Evolutionary conservation across 352 stramenopile species (phyloP).

Genomic region (Globisporangium yorkense): DNA sequence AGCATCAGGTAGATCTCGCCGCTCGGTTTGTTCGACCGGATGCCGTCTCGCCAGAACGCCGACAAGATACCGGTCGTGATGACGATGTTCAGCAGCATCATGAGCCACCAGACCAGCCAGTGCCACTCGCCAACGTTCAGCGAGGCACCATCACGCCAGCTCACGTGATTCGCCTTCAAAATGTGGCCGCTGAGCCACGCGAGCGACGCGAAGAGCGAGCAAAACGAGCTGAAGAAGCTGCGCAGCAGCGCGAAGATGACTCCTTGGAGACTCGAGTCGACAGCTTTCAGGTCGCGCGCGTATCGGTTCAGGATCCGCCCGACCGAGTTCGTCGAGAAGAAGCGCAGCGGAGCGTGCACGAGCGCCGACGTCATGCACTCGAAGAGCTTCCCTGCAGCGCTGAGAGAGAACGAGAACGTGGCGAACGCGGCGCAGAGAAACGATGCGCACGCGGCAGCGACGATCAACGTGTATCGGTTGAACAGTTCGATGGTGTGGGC

Average conservation of each 20-base stretch:
- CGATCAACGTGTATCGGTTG: slow-evolving; percentile 23
- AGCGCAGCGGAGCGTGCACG: slow-evolving; percentile 32
- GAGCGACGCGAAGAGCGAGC: slow-evolving; percentile 27
- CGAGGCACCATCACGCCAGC: background rate
- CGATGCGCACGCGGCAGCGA: slow-evolving; percentile 27
- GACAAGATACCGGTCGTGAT: slow-evolving; percentile 19
- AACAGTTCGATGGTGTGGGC: slow-evolving; percentile 10
- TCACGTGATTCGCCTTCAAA: slow-evolving; percentile 15
- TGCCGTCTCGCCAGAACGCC: slow-evolving; percentile 21
- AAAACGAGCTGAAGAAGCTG: slow-evolving; percentile 30
- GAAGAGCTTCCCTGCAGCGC: slow-evolving; percentile 28
- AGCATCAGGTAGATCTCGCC: slow-evolving; percentile 31
- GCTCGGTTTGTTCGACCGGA: slow-evolving; percentile 23
- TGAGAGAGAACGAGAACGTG: slow-evolving; percentile 29
- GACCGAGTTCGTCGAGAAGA: slow-evolving; percentile 42
- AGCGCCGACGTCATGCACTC: slow-evolving; percentile 37
- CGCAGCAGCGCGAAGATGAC: slow-evolving; percentile 34
- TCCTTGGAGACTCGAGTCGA: slow-evolving; percentile 37
- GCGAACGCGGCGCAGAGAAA: slow-evolving; percentile 20
- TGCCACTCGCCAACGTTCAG: background rate
- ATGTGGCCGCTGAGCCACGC: slow-evolving; percentile 32
- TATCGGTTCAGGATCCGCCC: slow-evolving; percentile 42
- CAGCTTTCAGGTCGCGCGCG: slow-evolving; percentile 18
- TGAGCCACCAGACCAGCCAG: slow-evolving; percentile 16
- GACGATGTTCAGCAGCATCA: slow-evolving; percentile 19